A percentile compares a stretch with the other conserved stretches of the same genome.
These are phyloP conservation scores for Paspalum vaginatum DNA, from an alignment of 176 grass and related monocot species.

Conservation along the genomic window DNA sequence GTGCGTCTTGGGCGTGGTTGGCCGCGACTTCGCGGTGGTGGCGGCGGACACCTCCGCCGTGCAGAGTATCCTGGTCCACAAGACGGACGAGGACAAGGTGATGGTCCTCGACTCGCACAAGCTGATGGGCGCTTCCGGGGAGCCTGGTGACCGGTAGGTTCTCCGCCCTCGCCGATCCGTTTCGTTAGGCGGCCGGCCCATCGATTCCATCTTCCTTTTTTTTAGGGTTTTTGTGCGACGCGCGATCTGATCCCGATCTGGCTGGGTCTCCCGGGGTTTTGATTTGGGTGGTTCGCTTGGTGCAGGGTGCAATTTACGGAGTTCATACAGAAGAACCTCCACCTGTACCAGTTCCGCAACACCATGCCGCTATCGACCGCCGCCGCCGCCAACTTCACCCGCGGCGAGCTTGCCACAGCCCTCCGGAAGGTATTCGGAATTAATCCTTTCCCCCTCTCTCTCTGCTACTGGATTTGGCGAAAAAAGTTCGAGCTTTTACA, in stretches of 20 bases:
- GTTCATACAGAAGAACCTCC: constrained; percentile 99
- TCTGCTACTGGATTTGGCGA: neutral
- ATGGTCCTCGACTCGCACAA: constrained; percentile 97
- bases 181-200: neutral
- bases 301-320: constrained; percentile 96
- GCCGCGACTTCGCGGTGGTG: constrained; percentile 84
- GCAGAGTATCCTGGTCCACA: constrained; percentile 76
- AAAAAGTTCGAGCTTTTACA: neutral
- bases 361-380: constrained; percentile 84
- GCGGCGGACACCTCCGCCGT: constrained; percentile 90
- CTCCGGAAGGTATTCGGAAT: constrained; percentile 66
- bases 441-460: neutral
- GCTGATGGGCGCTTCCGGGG: constrained; percentile 98
- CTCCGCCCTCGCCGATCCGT: neutral
- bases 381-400: constrained; percentile 93
- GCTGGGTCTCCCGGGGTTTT: neutral
- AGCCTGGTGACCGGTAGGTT: constrained; percentile 81
- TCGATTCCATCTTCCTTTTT: neutral
- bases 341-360: constrained; percentile 97
- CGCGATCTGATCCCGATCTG: constrained; percentile 46
- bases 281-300: neutral
- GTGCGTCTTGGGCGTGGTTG: constrained; percentile 83
- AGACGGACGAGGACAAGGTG: constrained; percentile 95
- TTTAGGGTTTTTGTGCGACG: constrained; percentile 16
- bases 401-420: constrained; percentile 92